These are phyloP conservation scores for Plenodomus tracheiphilus DNA, from an alignment of 2,329 filamentous ascomycete species.

Conservation along the genomic window DNA sequence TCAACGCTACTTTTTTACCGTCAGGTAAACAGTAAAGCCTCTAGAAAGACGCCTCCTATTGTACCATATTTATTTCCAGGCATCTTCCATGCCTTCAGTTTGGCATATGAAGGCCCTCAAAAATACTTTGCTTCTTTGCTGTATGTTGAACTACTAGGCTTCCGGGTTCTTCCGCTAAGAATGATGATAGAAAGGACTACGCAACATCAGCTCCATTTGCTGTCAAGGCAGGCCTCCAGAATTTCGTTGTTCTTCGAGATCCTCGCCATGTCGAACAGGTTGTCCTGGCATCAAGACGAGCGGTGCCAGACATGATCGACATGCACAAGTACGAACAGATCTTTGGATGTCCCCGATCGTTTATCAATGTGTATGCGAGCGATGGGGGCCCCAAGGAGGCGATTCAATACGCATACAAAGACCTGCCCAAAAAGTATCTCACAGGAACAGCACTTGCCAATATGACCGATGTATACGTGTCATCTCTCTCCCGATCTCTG, in stretches of 20 bases:
- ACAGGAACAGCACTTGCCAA: constrained; percentile 12
- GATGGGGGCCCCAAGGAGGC: not conserved
- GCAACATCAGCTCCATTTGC: constrained; percentile 25
- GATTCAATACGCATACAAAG: constrained; percentile 6
- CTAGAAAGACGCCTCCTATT: constrained; percentile 21
- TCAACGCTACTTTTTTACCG: constrained; percentile 23
- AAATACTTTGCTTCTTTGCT: constrained; percentile 30
- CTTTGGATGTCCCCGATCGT: constrained; percentile 13
- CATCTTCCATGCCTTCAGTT: constrained; percentile 21
- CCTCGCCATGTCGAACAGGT: constrained; percentile 24
- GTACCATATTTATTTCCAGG: constrained; percentile 29
- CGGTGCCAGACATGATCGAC: constrained; percentile 1
- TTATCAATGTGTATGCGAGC: constrained; percentile 6
- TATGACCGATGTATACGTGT: constrained; percentile 21
- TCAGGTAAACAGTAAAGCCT: constrained; percentile 11
- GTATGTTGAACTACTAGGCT: constrained; percentile 10
- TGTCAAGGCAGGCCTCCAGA: constrained; percentile 20
- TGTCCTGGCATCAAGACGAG: constrained; percentile 13
- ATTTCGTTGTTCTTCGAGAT: constrained; percentile 27
- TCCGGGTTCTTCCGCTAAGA: constrained; percentile 2
- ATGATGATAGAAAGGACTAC: constrained; percentile 26
- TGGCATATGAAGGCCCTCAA: constrained; percentile 22
- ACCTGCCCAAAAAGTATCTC: constrained; percentile 17
- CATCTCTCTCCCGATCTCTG: constrained; percentile 25
- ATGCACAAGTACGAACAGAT: constrained; percentile 17